phyloP scores from a whole-genome alignment of 2,329 filamentous ascomycete species.

The Aspergillus novofumigatus region DNA sequence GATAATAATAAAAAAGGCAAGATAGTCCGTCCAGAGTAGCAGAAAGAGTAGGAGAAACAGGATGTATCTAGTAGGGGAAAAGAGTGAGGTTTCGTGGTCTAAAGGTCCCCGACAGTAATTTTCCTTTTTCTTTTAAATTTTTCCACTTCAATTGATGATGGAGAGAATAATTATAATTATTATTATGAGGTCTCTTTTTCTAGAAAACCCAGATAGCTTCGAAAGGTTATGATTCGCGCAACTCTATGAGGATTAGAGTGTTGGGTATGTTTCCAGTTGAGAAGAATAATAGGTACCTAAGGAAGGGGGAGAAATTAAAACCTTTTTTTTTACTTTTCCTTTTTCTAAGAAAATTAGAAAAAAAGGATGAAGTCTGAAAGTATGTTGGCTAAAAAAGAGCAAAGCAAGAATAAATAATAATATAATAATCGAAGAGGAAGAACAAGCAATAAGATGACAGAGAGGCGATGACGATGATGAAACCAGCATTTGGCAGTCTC shows the following conservation, averaged over 20 bases:
- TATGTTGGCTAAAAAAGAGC: neutral
- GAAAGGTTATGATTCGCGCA: neutral
- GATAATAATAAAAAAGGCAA: constrained; percentile 2
- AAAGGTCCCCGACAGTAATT: constrained; percentile 10
- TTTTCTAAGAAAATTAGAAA: neutral
- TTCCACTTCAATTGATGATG: neutral
- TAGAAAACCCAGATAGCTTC: neutral
- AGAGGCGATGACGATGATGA: neutral
- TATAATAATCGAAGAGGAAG: neutral
- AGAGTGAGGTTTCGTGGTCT: constrained; percentile 12
- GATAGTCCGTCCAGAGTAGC: constrained; percentile 16
- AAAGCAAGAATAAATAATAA: neutral
- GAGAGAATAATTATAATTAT: neutral
- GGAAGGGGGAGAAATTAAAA: constrained; percentile 5
- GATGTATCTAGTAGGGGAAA: neutral
- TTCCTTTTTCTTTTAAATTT: constrained; percentile 4
- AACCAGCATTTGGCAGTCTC: neutral
- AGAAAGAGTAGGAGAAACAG: neutral
- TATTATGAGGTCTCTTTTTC: neutral
- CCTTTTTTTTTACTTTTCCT: too few species aligned
- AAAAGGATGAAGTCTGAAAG: neutral
- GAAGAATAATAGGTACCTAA: neutral
- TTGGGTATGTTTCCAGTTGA: constrained; percentile 7
- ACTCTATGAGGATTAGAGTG: constrained; percentile 8
- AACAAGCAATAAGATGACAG: neutral